These are phyloP conservation scores for Botryosphaeria agaves DNA, from an alignment of 2,329 filamentous ascomycete genomes.

Conservation along the genomic window DNA sequence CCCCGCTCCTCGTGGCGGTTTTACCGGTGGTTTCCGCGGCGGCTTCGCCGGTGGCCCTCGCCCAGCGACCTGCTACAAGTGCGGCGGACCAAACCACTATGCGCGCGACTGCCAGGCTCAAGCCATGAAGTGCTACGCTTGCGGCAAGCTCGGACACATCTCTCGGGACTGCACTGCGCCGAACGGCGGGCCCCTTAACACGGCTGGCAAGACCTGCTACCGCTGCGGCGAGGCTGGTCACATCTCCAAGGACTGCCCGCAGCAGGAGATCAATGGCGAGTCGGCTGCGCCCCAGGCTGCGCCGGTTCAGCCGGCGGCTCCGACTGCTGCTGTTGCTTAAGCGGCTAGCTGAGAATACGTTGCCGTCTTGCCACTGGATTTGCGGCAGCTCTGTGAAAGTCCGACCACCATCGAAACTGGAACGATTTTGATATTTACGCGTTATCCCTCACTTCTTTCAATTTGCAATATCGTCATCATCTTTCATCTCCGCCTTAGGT, in stretches of 20 bases:
- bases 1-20: constrained; percentile 55
- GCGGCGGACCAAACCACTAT: constrained; percentile 85
- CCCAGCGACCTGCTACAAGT: constrained; percentile 51
- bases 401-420: no score
- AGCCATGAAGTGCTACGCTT: constrained; percentile 97
- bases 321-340: constrained; percentile 28
- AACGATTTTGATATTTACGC: constrained; percentile 5
- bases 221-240: constrained; percentile 90
- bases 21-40: constrained; percentile 48
- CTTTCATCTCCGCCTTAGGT: constrained; percentile 2
- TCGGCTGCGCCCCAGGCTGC: constrained; percentile 16
- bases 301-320: constrained; percentile 17
- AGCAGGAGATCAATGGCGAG: constrained; percentile 39
- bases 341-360: constrained; percentile 1
- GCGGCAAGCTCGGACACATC: constrained; percentile 88
- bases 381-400: no score
- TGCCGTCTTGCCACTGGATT: constrained; percentile 2
- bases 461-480: constrained; percentile 1
- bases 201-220: constrained; percentile 96
- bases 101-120: constrained; percentile 96
- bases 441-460: constrained; percentile 1
- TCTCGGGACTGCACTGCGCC: constrained; percentile 90
- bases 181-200: constrained; percentile 90
- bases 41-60: constrained; percentile 54
- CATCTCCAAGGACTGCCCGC: constrained; percentile 90